phyloP scores from a whole-genome alignment of 164 flowering plant genomes.

The Annona cherimola region DNA sequence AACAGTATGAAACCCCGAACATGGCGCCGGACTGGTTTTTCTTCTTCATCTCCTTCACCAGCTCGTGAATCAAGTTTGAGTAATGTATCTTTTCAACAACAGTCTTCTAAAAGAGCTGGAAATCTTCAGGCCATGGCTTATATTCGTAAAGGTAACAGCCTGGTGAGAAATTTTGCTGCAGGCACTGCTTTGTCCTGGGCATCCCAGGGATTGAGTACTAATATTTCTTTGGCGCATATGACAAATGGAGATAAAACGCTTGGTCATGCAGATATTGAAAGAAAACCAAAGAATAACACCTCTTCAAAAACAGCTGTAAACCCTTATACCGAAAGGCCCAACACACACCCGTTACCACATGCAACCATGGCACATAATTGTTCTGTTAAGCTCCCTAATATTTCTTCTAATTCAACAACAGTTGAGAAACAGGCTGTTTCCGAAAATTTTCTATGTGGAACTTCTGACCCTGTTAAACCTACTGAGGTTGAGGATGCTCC shows the following conservation, averaged over 20 bases:
- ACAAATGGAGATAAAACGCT: constrained; percentile 23
- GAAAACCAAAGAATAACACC: constrained; percentile 15
- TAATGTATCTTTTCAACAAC: constrained; percentile 24
- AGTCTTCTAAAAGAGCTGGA: constrained; percentile 16
- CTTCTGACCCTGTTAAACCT: constrained; percentile 12
- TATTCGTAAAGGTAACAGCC: constrained; percentile 88
- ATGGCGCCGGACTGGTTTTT: constrained; percentile 56
- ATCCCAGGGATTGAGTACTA: constrained; percentile 23
- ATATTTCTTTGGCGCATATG: constrained; percentile 27
- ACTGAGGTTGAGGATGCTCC: constrained; percentile 17
- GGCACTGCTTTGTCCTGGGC: constrained; percentile 20
- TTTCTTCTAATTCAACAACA: constrained; percentile 16
- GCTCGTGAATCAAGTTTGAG: constrained; percentile 23
- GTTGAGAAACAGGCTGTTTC: constrained; percentile 21
- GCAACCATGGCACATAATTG: constrained; percentile 17
- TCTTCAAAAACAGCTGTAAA: constrained; percentile 15
- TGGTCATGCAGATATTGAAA: constrained; percentile 20
- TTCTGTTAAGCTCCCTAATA: constrained; percentile 16
- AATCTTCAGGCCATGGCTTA: constrained; percentile 45
- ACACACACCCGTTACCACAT: constrained; percentile 28
- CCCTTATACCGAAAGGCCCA: constrained; percentile 32
- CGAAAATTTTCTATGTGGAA: constrained; percentile 8
- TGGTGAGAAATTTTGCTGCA: constrained; percentile 56
- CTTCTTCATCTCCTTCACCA: constrained; percentile 22
- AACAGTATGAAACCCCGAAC: constrained; percentile 44